Evolutionary conservation across 331 rosid genomes (phyloP).

Genomic region (Quercus tomentella): DNA sequence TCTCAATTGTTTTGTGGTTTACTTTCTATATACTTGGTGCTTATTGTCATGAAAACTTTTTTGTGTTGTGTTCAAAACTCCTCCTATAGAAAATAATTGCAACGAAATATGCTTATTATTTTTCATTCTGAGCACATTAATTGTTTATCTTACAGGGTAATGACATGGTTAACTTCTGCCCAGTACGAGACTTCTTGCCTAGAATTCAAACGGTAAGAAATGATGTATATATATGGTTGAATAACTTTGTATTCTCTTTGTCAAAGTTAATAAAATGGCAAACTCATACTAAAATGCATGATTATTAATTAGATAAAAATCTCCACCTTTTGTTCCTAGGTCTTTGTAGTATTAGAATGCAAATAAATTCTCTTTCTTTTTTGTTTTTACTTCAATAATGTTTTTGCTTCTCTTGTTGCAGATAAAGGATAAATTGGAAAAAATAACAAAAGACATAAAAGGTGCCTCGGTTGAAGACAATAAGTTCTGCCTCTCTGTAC

Average conservation of each 20-base stretch:
- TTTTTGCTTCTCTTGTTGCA: constrained; percentile 8
- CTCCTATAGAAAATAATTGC: neutral
- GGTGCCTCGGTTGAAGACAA: constrained; percentile 48
- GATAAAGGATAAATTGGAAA: constrained; percentile 35
- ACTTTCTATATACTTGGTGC: neutral
- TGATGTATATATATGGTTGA: neutral
- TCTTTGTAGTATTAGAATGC: neutral
- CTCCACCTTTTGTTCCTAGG: no score
- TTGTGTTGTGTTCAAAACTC: neutral
- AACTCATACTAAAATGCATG: no score
- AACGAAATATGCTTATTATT: neutral
- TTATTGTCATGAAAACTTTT: neutral
- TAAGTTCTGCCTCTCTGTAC: constrained; percentile 40
- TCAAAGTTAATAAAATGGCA: no score
- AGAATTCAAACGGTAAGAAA: constrained; percentile 41
- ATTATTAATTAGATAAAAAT: no score
- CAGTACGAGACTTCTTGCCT: constrained; percentile 43
- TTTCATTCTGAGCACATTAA: neutral
- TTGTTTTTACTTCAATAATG: neutral
- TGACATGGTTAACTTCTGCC: constrained; percentile 39
- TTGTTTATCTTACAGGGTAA: constrained; percentile 36
- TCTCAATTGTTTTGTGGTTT: neutral
- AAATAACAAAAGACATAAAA: constrained; percentile 17
- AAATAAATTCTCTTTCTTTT: neutral
- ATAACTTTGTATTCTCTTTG: neutral